Evolutionary conservation across 176 grass and related monocot genomes (phyloP).

Genomic region (Cenchrus purpureus): DNA sequence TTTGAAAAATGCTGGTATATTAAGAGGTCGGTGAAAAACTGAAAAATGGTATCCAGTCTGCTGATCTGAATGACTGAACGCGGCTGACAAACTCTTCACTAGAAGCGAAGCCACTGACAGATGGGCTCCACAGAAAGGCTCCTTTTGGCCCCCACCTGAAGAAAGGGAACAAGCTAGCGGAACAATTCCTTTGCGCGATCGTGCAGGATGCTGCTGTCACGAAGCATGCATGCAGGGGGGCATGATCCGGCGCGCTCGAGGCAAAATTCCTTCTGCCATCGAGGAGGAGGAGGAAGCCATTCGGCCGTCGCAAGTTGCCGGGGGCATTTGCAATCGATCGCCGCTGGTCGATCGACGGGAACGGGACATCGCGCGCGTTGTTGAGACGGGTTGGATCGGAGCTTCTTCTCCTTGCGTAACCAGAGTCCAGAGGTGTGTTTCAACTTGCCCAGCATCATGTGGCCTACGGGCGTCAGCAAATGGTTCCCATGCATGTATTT

Average conservation of each 20-base stretch:
- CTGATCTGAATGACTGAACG: neutral
- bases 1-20: neutral
- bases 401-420: neutral
- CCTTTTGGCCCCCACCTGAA: neutral
- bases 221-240: neutral
- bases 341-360: neutral
- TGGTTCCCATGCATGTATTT: conserved; percentile 27
- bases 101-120: neutral
- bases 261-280: conserved; percentile 29
- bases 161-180: neutral
- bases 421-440: conserved; percentile 3
- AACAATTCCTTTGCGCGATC: conserved; percentile 19
- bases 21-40: neutral
- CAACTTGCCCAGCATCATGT: conserved; percentile 9
- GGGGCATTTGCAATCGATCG: conserved; percentile 19
- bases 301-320: conserved; percentile 9
- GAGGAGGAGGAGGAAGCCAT: conserved; percentile 27
- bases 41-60: neutral
- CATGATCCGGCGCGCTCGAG: conserved; percentile 3
- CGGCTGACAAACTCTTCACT: neutral
- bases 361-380: neutral
- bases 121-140: neutral
- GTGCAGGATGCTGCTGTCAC: conserved; percentile 21
- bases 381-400: conserved; percentile 5
- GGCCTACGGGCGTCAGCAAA: conserved; percentile 32